Evolutionary conservation across 441 rosid species (phyloP).

Genomic region (Gossypium aridum): DNA sequence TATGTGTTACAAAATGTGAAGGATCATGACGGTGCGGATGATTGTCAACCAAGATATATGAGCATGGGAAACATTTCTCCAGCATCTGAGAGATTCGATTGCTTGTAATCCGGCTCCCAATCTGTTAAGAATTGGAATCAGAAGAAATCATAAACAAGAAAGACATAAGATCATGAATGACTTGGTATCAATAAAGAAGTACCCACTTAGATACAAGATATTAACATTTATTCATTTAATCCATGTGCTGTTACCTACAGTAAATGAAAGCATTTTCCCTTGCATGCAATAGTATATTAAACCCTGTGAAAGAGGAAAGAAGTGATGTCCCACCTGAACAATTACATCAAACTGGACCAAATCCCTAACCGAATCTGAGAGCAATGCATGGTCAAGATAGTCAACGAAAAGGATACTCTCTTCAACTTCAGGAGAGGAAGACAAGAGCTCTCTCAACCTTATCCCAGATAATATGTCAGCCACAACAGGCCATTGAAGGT

Average conservation of each 20-base stretch:
- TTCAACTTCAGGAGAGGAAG: constrained; percentile 41
- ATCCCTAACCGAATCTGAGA: constrained; percentile 58
- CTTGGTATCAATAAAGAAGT: not conserved
- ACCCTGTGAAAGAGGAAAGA: not conserved
- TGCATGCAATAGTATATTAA: not conserved
- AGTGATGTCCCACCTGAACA: constrained; percentile 64
- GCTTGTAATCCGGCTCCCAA: constrained; percentile 92
- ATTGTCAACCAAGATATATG: constrained; percentile 73
- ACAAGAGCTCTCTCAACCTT: constrained; percentile 65
- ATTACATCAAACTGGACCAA: constrained; percentile 65
- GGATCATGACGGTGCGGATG: constrained; percentile 95
- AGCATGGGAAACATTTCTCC: constrained; percentile 61
- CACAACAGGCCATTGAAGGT: constrained; percentile 85
- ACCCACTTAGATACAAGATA: not conserved
- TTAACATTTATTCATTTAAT: not conserved
- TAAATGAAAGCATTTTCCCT: not conserved
- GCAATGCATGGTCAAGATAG: constrained; percentile 84
- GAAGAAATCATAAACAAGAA: constrained; percentile 16
- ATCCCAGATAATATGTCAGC: constrained; percentile 91
- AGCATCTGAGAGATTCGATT: constrained; percentile 77
- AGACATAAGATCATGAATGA: constrained; percentile 1
- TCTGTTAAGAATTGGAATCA: constrained; percentile 42
- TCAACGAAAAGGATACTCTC: constrained; percentile 55
- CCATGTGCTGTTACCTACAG: not conserved
- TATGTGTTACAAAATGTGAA: constrained; percentile 87